phyloP scores from a whole-genome alignment of 176 grass and related monocot genomes.

The Rhynchospora breviuscula region DNA sequence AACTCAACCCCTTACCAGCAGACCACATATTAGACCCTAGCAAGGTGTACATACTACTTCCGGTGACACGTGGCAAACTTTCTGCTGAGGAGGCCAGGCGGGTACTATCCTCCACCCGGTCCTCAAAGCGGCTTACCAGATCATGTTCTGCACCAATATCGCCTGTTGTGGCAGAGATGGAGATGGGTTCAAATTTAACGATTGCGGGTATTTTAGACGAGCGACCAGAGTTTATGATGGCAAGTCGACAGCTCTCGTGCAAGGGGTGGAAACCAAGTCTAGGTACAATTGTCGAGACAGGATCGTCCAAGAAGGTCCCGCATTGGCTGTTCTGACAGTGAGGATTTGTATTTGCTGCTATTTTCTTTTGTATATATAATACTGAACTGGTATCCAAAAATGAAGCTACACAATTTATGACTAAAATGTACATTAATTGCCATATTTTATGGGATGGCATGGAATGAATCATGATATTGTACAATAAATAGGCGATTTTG shows the following conservation, averaged over 20 bases:
- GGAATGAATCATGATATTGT: not conserved
- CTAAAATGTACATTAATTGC: not conserved
- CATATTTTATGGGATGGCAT: not conserved
- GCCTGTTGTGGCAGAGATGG: not conserved
- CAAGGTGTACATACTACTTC: constrained; percentile 68
- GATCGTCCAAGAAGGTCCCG: constrained; percentile 44
- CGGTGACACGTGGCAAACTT: constrained; percentile 55
- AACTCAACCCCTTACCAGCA: constrained; percentile 64
- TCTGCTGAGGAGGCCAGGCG: constrained; percentile 60
- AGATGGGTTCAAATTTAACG: not conserved
- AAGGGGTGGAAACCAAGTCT: constrained; percentile 90
- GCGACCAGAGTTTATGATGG: constrained; percentile 40
- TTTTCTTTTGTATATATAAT: not conserved
- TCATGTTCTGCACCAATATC: constrained; percentile 39
- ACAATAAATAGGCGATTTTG: not conserved
- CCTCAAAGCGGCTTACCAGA: constrained; percentile 32
- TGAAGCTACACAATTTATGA: not conserved
- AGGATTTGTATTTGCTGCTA: constrained; percentile 8
- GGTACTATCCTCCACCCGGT: constrained; percentile 40
- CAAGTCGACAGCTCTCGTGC: constrained; percentile 62
- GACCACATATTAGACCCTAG: constrained; percentile 62
- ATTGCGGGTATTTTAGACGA: constrained; percentile 38
- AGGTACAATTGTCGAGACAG: constrained; percentile 69
- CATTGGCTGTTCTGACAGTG: constrained; percentile 71
- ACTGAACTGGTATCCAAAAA: not conserved